A percentile compares a stretch with the other conserved stretches of the same genome.
Evolutionary conservation across 2,329 filamentous ascomycete species (phyloP).

Genomic region (Neodidymelliopsis sp.): DNA sequence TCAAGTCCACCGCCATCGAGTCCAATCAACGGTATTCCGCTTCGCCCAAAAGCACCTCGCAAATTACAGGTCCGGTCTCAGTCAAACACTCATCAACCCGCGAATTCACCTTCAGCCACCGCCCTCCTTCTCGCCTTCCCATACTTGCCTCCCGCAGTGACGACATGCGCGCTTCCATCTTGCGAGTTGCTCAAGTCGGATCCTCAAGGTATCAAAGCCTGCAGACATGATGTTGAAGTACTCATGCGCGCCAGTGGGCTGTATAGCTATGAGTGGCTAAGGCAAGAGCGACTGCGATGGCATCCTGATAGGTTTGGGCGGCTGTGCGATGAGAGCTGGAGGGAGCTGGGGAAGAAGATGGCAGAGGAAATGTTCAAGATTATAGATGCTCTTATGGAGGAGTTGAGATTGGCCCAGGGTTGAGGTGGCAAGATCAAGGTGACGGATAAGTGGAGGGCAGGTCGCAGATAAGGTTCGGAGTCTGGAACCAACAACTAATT

Average conservation of each 20-base stretch:
- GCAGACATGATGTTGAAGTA: slow-evolving; percentile 45
- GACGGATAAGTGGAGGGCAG: too few relatives aligned
- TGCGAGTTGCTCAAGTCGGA: slow-evolving; percentile 37
- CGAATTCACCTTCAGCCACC: slow-evolving; percentile 45
- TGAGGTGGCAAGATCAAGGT: too few relatives aligned
- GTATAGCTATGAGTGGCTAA: slow-evolving; percentile 47
- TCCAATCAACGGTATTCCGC: not conserved
- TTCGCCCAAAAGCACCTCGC: slow-evolving; percentile 23
- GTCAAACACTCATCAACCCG: slow-evolving; percentile 41
- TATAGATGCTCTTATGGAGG: slow-evolving; percentile 40
- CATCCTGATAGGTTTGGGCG: slow-evolving; percentile 49
- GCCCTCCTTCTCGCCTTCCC: slow-evolving; percentile 40
- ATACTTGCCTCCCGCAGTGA: slow-evolving; percentile 34
- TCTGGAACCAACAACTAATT: too few relatives aligned
- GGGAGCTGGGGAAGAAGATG: slow-evolving; percentile 41
- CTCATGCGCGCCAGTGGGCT: slow-evolving; percentile 41
- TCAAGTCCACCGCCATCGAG: not conserved
- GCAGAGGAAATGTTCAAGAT: slow-evolving; percentile 50
- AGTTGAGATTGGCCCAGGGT: too few relatives aligned
- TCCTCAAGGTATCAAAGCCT: slow-evolving; percentile 36
- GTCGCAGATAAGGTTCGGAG: too few relatives aligned
- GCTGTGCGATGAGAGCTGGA: slow-evolving; percentile 41
- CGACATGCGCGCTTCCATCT: slow-evolving; percentile 31
- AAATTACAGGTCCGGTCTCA: slow-evolving; percentile 43
- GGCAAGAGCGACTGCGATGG: slow-evolving; percentile 46